Base-by-base conservation (phyloP, 208 protist genomes). In the Wallacemonas sp. region DNA sequence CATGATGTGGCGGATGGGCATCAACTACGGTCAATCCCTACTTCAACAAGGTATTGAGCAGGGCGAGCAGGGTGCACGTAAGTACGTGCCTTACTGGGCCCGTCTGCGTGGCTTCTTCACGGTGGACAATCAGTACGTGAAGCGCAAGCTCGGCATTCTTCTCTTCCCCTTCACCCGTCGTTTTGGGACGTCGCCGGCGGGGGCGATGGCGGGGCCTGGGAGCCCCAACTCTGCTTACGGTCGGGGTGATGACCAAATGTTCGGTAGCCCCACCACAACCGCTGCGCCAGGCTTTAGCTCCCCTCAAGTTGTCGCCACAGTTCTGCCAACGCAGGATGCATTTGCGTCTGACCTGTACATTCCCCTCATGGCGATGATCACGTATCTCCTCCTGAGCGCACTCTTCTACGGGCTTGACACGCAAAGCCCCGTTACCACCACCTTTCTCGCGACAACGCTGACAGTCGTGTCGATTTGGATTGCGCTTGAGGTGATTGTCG, bases 281-380 rank as follows among this genome's bases (percentile, higher is more conserved):
- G 6, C 43, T 41, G 9, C 68, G 21, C 36, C 48, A 46, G 17
- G 56, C 49, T 41, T 34, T 52, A 29, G 65, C n/a, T n/a, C n/a
- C n/a, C n/a, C n/a, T n/a, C n/a, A n/a, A n/a, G n/a, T n/a, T 9
- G 11, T 36, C 11, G 12, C 63, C 17, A 77, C 14, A 16, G 49
- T 67, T 16, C 70, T 86, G 11, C 90, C 87, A 2, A 65, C 71
- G 21, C 56, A 91, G 52, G 78, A 93, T 57, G 56, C 72, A 38
- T 81, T 80, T 58, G 78, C 76, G 2, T 81, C 78, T 47, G 90
- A 95, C 56, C 76, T 95, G 3, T 95, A 95, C 81, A 83, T 95
- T 33, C 90, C 90, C 12, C 67, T 93, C 21, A 95, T 95, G 90
- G 85, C 74, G 12, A 64, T 77, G 44, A 80, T 90, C 38, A 93